Evolutionary conservation across 805 yeast species (phyloP).

Genomic region (Candida saitoana): DNA sequence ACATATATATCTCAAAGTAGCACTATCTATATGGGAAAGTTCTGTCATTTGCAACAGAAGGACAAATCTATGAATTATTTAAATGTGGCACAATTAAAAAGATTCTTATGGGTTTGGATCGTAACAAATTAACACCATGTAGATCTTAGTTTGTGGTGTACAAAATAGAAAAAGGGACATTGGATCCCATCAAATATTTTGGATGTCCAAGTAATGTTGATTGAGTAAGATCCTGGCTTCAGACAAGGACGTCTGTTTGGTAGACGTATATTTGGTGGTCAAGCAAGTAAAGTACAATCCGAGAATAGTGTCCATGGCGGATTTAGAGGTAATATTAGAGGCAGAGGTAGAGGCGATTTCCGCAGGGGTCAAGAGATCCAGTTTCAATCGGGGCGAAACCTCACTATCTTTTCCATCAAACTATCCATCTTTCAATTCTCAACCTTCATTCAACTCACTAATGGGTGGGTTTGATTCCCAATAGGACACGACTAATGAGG

Average conservation of each 20-base stretch:
- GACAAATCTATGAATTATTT: constrained; percentile 85
- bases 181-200: constrained; percentile 78
- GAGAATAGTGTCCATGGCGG: constrained; percentile 10
- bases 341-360: constrained; percentile 28
- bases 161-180: constrained; percentile 61
- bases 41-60: constrained; percentile 92
- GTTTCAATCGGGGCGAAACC: constrained; percentile 11
- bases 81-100: constrained; percentile 75
- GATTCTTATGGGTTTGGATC: constrained; percentile 91
- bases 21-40: constrained; percentile 88
- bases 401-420: constrained; percentile 20
- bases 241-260: constrained; percentile 95
- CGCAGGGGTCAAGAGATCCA: constrained; percentile 40
- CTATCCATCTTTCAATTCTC: constrained; percentile 16
- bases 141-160: constrained; percentile 94
- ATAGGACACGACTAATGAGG: too few species aligned
- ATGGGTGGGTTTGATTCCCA: constrained; percentile 9
- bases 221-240: constrained; percentile 95
- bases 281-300: constrained; percentile 66
- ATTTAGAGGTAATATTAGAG: constrained; percentile 21
- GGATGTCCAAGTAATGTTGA: constrained; percentile 76
- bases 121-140: constrained; percentile 88
- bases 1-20: too few species aligned
- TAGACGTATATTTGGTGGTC: constrained; percentile 90
- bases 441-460: constrained; percentile 13